Evolutionary conservation across 768 basidiomycete genomes (phyloP), one percentile per base, ranked within the genome.

Genomic region (Strobilomyces dryophilus): DNA sequence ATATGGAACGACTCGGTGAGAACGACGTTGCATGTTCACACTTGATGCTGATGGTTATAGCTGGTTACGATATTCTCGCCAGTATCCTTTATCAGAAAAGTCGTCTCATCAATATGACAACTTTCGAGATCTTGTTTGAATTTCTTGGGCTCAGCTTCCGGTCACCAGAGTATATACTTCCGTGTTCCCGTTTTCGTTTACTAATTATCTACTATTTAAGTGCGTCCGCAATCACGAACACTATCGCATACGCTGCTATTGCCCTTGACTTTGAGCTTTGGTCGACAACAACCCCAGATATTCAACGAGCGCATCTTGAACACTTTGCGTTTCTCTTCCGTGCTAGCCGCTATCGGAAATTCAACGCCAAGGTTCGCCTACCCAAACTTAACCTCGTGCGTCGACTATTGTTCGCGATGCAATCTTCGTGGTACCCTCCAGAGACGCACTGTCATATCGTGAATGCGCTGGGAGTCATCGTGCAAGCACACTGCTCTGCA

Each of bases 211-310:
- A n/a, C 14, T 44, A 8, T 34, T 8, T 43, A 54, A 94, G 92
- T 29, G 78, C 81, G 51, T 94, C 95, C 1, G 91, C 89, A 0
- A 77, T 98, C 29, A 80, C 85, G 46, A 95, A 95, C 61, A 75
- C 84, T 5, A 76, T 87, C 1, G 94, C 89, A 6, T 95, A 97
- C 66, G 79, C 80, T 41, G 80, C 85, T 5, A 79, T 98, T 45
- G 91, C 90, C 0, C 80, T 98, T 1, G 92, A 95, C 61, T 91
- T 98, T 57, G 86, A 92, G 47, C 81, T 97, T 11, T 98, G 95
- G 95, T 83, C 89, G 0, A 78, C 73, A 31, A 83, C 88, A 0
- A 76, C 76, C 4, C 64, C 73, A 17, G 89, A 90, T 45, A 83
- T 97, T n/a, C 89, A 92, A 61, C 77, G 76, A 5, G 79, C 83